Base-by-base conservation (phyloP, 805 yeast species). In the Candida parachauliodes region DNA sequence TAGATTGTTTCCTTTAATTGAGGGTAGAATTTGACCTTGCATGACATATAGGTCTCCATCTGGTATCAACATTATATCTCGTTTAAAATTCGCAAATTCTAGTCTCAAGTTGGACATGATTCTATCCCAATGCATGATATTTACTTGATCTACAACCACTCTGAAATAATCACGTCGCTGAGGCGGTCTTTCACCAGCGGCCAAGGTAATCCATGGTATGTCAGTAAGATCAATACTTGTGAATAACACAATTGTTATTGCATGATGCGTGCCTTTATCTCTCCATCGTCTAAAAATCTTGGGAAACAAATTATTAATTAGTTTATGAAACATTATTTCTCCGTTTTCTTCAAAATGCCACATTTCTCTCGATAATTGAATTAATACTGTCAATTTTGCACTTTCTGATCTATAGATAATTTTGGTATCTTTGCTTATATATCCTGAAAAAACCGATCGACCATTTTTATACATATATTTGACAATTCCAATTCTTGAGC, bases 291-390 rank as follows among this genome's bases (percentile, higher is more conserved):
- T 81, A 57, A 93, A 88, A 25, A 91, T 81, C 42, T 81, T 83
- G 0, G 99, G 99, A 38, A 93, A 80, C 35, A 91, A 68, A n/a
- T 94, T 84, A 55, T 91, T 89, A 32, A 93, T 88, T 49, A 93
- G 77, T 59, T 88, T 87, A 57, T 89, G 91, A 57, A 91, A 91
- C 76, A 88, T 77, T 37, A 89, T 84, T 53, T 91, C 97, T 2
- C 98, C 98, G 47, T 84, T 84, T 52, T 89, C 96, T 59, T 93
- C 98, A 59, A 93, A 93, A 57, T 88, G 88, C 94, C 97, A 93
- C 97, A 93, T 93, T 52, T 93, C 99, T 27, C 83, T 75, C 1
- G 97, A 85, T 44, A 89, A 78, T 55, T 93, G 98, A 35, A 93
- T 79, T 44, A 93, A 68, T 34, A 89, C 84, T 11, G 87, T 76